Base-by-base conservation (phyloP, 345 rosid species). In the Gossypium sturtianum region DNA sequence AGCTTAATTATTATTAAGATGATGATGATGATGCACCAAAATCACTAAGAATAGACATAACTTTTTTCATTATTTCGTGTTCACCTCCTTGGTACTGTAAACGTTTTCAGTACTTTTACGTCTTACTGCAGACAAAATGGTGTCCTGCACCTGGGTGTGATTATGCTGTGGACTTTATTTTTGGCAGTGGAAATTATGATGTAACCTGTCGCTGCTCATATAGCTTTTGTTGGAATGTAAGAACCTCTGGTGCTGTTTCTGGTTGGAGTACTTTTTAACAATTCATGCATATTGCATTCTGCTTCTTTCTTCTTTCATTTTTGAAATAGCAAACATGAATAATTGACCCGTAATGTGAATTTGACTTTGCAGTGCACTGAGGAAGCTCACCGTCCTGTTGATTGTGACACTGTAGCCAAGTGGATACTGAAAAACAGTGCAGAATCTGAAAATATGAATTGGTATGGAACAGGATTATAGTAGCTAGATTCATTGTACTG, bases 331-430 rank as follows among this genome's bases (percentile, higher is more conserved):
- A 68, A 25, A 68, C 43, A 23, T 16, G 57, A 49, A 48, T 15
- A 49, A 34, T 12, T 69, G 72, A 69, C 59, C 58, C 25, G 4
- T 69, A 68, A 27, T 49, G 17, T 27, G 59, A 3, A 20, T 45
- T 22, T 29, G 16, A 69, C 43, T 11, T 68, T 68, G 29, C 72
- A 68, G 72, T 96, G 99, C 77, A 86, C 92, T 48, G 98, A 96
- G 74, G 99, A 96, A 88, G 98, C 98, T 79, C 99, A 96, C 74
- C 97, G 99, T 76, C 99, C 99, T n/a, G 99, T 96, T 71, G 97
- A 93, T 77, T 96, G 99, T 81, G 83, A 84, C 76, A 96, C 97
- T 66, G 98, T 96, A 66, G 75, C 85, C 63, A 86, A 88, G 86
- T 96, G 99, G 99, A 87, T 96, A 71, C 76, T 93, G 83, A 96